Conservation (phyloP, 257 asterid species). For the Nicotiana obtusifolia region DNA sequence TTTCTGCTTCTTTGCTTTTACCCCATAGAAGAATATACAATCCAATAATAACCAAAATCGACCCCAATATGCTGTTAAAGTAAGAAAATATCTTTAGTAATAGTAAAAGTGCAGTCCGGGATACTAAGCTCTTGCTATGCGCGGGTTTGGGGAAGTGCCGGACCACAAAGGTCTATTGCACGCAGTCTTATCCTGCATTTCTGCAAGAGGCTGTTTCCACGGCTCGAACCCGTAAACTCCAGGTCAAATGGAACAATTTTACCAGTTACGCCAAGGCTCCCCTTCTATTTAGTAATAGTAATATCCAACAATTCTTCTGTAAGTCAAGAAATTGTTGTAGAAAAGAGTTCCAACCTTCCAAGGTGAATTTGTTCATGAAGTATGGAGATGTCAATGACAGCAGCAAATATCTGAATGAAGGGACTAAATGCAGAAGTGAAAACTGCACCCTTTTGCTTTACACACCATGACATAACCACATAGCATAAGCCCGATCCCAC, state of each 20-base stretch:
- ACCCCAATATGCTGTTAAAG: constrained; percentile 57
- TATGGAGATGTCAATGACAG: constrained; percentile 49
- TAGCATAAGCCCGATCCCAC: constrained; percentile 74
- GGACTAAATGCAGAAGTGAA: constrained; percentile 81
- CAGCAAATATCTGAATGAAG: constrained; percentile 63
- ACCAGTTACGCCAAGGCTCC: too few relatives aligned
- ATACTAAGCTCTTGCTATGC: too few relatives aligned
- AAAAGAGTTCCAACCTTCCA: constrained; percentile 44
- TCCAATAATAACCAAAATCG: constrained; percentile 51
- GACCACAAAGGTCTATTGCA: too few relatives aligned
- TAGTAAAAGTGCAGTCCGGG: too few relatives aligned
- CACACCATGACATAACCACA: constrained; percentile 68
- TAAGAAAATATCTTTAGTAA: too few relatives aligned
- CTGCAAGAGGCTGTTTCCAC: too few relatives aligned
- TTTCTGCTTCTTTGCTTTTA: constrained; percentile 46
- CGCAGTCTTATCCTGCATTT: too few relatives aligned
- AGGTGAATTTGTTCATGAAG: constrained; percentile 59
- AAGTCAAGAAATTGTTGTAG: background rate
- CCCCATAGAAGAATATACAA: constrained; percentile 76
- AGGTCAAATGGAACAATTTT: too few relatives aligned
- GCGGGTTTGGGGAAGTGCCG: too few relatives aligned
- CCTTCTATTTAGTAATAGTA: background rate
- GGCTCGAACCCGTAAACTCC: too few relatives aligned
- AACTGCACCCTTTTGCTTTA: constrained; percentile 65
- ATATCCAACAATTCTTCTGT: too few relatives aligned